Evolutionary conservation across 2,329 filamentous ascomycete species (phyloP).

Genomic region (Diaporthe caulivora): DNA sequence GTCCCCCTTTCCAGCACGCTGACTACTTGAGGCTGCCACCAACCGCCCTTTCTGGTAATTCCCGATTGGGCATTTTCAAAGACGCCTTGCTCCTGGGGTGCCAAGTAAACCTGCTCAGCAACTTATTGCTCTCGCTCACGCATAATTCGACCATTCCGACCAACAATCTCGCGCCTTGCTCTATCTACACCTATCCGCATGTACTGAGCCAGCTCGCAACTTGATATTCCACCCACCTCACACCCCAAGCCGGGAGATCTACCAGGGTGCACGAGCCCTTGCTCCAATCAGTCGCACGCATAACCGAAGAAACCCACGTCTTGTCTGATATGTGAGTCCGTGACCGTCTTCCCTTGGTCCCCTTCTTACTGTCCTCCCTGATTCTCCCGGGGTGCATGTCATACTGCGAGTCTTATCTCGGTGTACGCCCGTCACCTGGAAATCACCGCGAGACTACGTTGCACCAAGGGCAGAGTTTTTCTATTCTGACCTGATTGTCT

Average conservation of each 20-base stretch:
- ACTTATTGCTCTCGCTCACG: slow-evolving; percentile 12
- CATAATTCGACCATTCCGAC: neutral
- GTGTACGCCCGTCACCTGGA: slow-evolving; percentile 29
- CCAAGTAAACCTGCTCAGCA: neutral
- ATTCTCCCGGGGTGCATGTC: slow-evolving; percentile 14
- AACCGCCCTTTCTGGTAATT: slow-evolving; percentile 32
- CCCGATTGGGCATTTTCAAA: slow-evolving; percentile 37
- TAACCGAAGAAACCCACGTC: slow-evolving; percentile 3
- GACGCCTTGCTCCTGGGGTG: slow-evolving; percentile 1
- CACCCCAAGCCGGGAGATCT: slow-evolving; percentile 5
- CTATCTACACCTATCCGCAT: neutral
- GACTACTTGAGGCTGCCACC: slow-evolving; percentile 28
- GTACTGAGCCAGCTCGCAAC: slow-evolving; percentile 7
- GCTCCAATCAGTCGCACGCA: slow-evolving; percentile 11
- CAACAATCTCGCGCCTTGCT: neutral
- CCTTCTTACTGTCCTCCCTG: slow-evolving; percentile 14
- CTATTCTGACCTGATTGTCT: slow-evolving; percentile 13
- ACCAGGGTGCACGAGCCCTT: slow-evolving; percentile 30
- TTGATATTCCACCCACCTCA: slow-evolving; percentile 15
- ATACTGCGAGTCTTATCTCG: slow-evolving; percentile 38
- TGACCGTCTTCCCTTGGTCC: slow-evolving; percentile 17
- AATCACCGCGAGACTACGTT: slow-evolving; percentile 28
- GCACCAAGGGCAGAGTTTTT: slow-evolving; percentile 34
- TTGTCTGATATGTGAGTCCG: slow-evolving; percentile 36
- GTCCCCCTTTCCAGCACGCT: slow-evolving; percentile 15